A percentile compares a stretch with the other conserved stretches of the same genome.
These are phyloP conservation scores for Gossypium stocksii DNA, from an alignment of 345 rosid genomes.

Conservation along the genomic window DNA sequence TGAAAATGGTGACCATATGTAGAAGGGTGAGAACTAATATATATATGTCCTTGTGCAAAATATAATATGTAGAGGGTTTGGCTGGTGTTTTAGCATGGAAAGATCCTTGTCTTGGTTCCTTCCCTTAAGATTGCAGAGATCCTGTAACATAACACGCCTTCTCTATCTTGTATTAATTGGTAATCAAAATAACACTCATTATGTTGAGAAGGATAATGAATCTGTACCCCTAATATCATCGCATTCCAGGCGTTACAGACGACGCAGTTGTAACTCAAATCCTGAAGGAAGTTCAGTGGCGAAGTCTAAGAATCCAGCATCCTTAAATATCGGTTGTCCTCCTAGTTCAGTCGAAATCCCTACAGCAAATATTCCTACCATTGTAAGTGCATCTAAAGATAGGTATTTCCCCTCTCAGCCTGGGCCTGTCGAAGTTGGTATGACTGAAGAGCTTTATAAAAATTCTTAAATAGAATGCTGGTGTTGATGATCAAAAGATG, in stretches of 20 bases:
- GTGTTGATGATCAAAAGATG: constrained; percentile 70
- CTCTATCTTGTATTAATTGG: constrained; percentile 35
- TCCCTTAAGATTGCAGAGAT: constrained; percentile 93
- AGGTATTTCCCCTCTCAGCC: constrained; percentile 75
- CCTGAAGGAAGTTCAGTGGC: constrained; percentile 60
- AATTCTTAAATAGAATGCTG: constrained; percentile 60
- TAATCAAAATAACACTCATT: constrained; percentile 6
- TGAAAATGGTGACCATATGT: not conserved
- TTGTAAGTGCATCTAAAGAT: constrained; percentile 83
- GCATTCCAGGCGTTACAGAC: constrained; percentile 86
- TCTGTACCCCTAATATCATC: constrained; percentile 54
- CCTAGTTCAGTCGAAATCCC: constrained; percentile 53
- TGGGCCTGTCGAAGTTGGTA: constrained; percentile 75
- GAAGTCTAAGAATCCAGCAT: constrained; percentile 55
- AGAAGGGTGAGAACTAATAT: not conserved
- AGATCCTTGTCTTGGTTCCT: constrained; percentile 97
- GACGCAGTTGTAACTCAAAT: constrained; percentile 43
- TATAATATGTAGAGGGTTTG: too few species aligned
- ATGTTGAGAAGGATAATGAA: constrained; percentile 76
- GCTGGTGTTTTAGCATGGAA: constrained; percentile 81
- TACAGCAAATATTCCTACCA: constrained; percentile 51
- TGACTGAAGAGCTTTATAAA: constrained; percentile 88
- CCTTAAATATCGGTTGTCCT: constrained; percentile 38
- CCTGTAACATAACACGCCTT: constrained; percentile 54
- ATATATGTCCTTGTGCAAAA: not conserved